These are phyloP conservation scores for Takashimella tepidaria DNA, from an alignment of 1,284 basidiomycete genomes.

Conservation along the genomic window DNA sequence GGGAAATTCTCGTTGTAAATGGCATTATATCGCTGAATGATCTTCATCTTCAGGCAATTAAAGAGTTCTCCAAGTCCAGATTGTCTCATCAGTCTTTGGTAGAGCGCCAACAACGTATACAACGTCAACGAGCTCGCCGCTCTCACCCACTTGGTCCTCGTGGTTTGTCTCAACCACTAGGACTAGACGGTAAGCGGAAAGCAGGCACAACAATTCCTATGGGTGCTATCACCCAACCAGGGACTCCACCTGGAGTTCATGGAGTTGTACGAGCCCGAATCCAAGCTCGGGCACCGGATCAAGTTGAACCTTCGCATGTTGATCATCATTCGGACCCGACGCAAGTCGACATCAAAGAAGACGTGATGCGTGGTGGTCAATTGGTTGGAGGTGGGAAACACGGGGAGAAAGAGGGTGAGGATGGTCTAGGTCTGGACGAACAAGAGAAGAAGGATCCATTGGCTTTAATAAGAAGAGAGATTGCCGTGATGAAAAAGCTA, in stretches of 20 bases:
- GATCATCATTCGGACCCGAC: no score
- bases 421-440: not conserved
- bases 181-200: conserved; percentile 7
- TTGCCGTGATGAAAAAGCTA: conserved; percentile 51
- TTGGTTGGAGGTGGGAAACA: not conserved
- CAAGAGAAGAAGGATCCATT: conserved; percentile 37
- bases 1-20: not conserved
- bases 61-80: conserved; percentile 48
- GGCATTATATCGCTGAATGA: conserved; percentile 1
- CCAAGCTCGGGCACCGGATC: no score
- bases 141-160: not conserved
- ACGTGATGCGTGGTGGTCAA: conserved; percentile 1
- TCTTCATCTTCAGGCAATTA: conserved; percentile 37
- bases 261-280: no score
- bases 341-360: no score
- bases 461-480: conserved; percentile 44
- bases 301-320: no score
- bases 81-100: conserved; percentile 38
- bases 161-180: conserved; percentile 1
- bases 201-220: conserved; percentile 13
- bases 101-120: conserved; percentile 18
- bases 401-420: conserved; percentile 4
- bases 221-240: no score
- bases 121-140: conserved; percentile 3
- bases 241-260: no score